These are phyloP conservation scores for Colletotrichum sp. DNA, from an alignment of 2,329 filamentous ascomycete genomes.

Conservation along the genomic window DNA sequence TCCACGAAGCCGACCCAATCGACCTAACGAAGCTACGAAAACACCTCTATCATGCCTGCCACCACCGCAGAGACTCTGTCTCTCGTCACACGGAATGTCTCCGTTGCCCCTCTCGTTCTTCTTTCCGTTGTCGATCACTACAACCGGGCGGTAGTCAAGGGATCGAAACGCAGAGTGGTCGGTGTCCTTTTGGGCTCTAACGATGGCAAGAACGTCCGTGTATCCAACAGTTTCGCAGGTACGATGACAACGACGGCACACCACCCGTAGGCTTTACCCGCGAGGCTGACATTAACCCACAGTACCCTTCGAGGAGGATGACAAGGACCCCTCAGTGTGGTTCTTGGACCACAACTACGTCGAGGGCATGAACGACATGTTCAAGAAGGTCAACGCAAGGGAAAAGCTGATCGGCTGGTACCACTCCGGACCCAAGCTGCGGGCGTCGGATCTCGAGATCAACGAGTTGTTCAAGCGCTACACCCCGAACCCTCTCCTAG, in stretches of 20 bases:
- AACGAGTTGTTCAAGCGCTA: slow-evolving; percentile 99
- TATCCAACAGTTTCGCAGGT: slow-evolving; percentile 99
- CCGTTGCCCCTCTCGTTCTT: slow-evolving; percentile 95
- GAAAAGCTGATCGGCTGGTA: slow-evolving; percentile 99
- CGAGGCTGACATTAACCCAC: slow-evolving; percentile 23
- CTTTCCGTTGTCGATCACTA: slow-evolving; percentile 99
- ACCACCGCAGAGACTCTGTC: slow-evolving; percentile 97
- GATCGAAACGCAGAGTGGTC: slow-evolving; percentile 85
- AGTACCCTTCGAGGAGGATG: slow-evolving; percentile 99
- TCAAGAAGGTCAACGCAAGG: slow-evolving; percentile 99
- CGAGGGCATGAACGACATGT: slow-evolving; percentile 99
- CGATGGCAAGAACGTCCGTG: slow-evolving; percentile 92
- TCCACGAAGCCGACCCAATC: slow-evolving; percentile 14
- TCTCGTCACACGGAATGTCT: slow-evolving; percentile 92
- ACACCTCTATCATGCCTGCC: slow-evolving; percentile 75
- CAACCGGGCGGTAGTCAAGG: slow-evolving; percentile 88
- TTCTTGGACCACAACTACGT: slow-evolving; percentile 99
- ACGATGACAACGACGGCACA: slow-evolving; percentile 25
- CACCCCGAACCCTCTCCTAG: slow-evolving; percentile 92
- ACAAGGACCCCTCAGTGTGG: slow-evolving; percentile 98
- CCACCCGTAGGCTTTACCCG: slow-evolving; percentile 6
- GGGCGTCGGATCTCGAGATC: slow-evolving; percentile 97
- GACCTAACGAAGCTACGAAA: slow-evolving; percentile 17
- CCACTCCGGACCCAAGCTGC: slow-evolving; percentile 95
- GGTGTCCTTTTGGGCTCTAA: slow-evolving; percentile 95